Evolutionary conservation across 306 rosid genomes (phyloP), one percentile per base, ranked within the genome.

Genomic region (Quercus bicolor): DNA sequence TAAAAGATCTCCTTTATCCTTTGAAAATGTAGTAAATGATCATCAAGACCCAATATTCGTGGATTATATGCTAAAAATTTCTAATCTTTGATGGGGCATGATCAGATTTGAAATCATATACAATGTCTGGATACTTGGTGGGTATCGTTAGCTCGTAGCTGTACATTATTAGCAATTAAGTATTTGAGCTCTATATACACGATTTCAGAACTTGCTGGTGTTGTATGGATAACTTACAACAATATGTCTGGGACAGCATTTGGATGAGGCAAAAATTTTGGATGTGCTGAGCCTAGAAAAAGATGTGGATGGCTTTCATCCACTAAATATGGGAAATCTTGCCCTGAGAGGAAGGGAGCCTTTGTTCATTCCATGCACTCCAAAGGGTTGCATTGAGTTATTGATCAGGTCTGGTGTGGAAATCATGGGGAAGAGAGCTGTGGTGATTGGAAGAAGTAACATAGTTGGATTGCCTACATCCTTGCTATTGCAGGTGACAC

Each of bases 301-400:
- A 74, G 98, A 94, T 57, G 97, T 94, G 8, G 98, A 94, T 74
- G 98, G 98, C 66, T 92, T 94, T 61, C 94, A 92, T 86, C 98
- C 97, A 72, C 76, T 89, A 37, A 94, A 88, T 80, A 87, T 91
- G 84, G 97, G 97, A 77, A 87, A 86, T 86, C 92, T 94, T 72
- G 93, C 98, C n/a, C 80, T 91, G 84, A 83, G 86, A 71, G 98
- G 97, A 78, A 86, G 89, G 82, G 97, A 92, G 79, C 98, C 98
- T 45, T 79, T 91, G 72, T 94, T 94, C 88, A 86, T 85, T 75
- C 97, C 98, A 20, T 94, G 98, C 86, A 90, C 97, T 75, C 92
- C 98, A 59, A 94, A 88, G 70, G 98, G 94, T 64, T 92, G 97
- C 89, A 79, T 94, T 40, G 98, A 94, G 86, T 80, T 94, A 81